Base-by-base conservation (phyloP, 495 filamentous ascomycete species). In the Aspergillus steynii region DNA sequence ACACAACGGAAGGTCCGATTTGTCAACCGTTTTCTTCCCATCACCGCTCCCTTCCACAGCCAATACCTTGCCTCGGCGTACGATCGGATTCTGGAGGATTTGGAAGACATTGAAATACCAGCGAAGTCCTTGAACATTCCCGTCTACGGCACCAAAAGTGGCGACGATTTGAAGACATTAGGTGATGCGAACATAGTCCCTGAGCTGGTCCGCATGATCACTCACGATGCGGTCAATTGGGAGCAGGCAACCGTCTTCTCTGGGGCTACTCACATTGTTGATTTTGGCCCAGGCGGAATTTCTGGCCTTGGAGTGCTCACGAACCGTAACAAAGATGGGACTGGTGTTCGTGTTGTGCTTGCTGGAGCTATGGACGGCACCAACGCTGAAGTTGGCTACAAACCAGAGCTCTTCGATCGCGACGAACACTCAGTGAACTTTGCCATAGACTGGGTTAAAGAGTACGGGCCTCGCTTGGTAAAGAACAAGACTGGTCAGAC, bases 1-100 rank as follows among this genome's bases (percentile, higher is more conserved):
- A 97, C 94, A 0, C 87, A 98, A 74, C 87, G 96, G 50, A 99
- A 99, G 78, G 81, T 96, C 57, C 91, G 95, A 66, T 98, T 99
- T 67, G 92, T 93, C 56, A 97, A 96, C 77, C 88, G 95, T 62
- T 99, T 99, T 80, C 78, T 99, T 56, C 96, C 96, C 31, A 98
- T 99, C 73, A 97, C 93, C 1, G 90, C 95, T 8, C 96, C 96
- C 6, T 99, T 99, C 80, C 96, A 99, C 78, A 98, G 95, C 81
- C 89, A 89, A 61, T 96, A 97, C 67, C 84, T 99, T 47, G 81
- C 84, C 49, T 85, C 90, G 48, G 93, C 96, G 2, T 88, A 89
- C 15, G 83, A 86, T 51, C 82, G 90, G 48, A 90, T 97, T 57
- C 81, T 89, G 46, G 89, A 96, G 60, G 96, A 99, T 69, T 80